Base-by-base conservation (phyloP, 805 yeast species). In the Metschnikowia henanensis region DNA sequence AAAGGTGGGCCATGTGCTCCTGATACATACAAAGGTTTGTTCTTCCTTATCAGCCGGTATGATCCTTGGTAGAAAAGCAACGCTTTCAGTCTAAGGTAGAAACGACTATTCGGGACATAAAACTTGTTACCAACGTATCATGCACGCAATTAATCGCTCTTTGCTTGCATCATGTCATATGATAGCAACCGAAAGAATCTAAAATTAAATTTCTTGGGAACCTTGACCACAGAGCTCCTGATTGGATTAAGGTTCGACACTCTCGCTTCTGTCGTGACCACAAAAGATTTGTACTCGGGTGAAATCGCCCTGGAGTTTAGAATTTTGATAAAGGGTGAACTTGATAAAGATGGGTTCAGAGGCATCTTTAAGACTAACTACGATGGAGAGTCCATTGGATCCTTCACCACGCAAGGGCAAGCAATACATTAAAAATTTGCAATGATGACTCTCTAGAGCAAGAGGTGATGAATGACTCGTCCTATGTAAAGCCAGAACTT, bases 321-420 rank as follows among this genome's bases (percentile, higher is more conserved):
- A 62, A 83, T 87, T 30, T 67, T 87, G 46, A 95, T 87, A 57
- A 83, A 87, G 51, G 95, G 95, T 5, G 95, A 87, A 59, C 64
- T 87, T 25, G 94, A 82, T 6, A 72, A 70, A 21, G 94, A 87
- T 62, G 66, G 87, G 48, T 87, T 87, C 57, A 71, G 94, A 45
- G 95, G 95, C 1, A 87, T 87, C 17, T 87, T 87, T 70, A 87
- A 86, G 55, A 75, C 87, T 49, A 80, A 78, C 53, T 87, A 87
- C 59, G 70, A 72, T 36, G 95, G 95, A 2, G 88, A 84, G 60
- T 87, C 89, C 17, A 79, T 79, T 42, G 77, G 87, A 41, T 83
- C 90, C 1, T 71, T 87, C 39, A 84, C 81, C 41, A 87, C 95
- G 0, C 81, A 83, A 43, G 88, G 89, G 12, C 90, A 87, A 62